Evolutionary conservation across 805 yeast genomes (phyloP).

Genomic region (Isabelozyma pseudorhagii): DNA sequence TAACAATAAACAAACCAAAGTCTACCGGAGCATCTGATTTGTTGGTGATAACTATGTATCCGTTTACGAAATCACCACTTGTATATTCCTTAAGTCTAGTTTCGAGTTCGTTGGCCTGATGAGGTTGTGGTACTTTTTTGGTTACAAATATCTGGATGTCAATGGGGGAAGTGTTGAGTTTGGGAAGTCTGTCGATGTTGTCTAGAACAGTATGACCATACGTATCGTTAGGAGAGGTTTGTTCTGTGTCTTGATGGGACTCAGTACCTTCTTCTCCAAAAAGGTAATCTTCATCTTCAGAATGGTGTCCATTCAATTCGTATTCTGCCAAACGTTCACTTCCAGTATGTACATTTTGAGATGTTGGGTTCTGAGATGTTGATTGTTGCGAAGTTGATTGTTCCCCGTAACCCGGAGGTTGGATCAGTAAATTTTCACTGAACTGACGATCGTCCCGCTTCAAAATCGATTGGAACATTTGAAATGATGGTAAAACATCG

Average conservation of each 20-base stretch:
- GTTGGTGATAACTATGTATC: constrained; percentile 47
- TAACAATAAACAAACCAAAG: constrained; percentile 44
- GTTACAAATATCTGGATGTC: constrained; percentile 51
- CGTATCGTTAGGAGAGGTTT: constrained; percentile 10
- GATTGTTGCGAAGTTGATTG: constrained; percentile 23
- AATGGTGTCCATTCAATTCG: constrained; percentile 3
- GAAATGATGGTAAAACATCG: constrained; percentile 67
- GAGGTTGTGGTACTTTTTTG: constrained; percentile 49
- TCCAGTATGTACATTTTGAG: constrained; percentile 4
- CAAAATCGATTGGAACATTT: constrained; percentile 57
- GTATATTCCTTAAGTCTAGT: constrained; percentile 44
- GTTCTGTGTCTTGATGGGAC: not conserved
- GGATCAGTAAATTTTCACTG: constrained; percentile 26
- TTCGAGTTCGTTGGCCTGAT: constrained; percentile 36
- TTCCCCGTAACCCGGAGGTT: constrained; percentile 39
- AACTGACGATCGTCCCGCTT: constrained; percentile 40
- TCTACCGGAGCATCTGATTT: constrained; percentile 41
- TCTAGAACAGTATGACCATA: constrained; percentile 50
- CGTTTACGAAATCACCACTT: constrained; percentile 40
- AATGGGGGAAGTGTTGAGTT: constrained; percentile 37
- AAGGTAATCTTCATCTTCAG: constrained; percentile 14
- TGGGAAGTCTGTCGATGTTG: constrained; percentile 48
- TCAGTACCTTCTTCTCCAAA: constrained; percentile 6
- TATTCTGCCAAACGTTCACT: constrained; percentile 9
- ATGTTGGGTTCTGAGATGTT: constrained; percentile 16